phyloP scores from a whole-genome alignment of 345 rosid species.

The Eucalyptus rudis region DNA sequence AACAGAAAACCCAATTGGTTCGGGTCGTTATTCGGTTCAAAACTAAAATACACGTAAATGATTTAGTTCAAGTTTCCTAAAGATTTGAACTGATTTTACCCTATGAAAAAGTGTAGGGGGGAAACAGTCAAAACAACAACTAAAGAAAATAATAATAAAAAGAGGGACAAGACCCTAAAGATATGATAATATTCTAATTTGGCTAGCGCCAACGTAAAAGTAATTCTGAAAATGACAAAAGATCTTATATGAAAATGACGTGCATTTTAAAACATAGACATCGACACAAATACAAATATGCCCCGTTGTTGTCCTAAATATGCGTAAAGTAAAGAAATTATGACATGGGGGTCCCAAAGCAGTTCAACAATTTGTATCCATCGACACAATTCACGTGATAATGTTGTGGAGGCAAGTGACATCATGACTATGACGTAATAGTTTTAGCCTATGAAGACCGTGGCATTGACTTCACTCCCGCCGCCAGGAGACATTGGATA shows the following conservation, averaged over 20 bases:
- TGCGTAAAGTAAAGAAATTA: not conserved
- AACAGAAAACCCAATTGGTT: not conserved
- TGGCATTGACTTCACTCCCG: not conserved
- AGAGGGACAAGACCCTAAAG: not conserved
- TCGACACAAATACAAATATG: not conserved
- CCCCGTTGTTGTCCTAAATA: not conserved
- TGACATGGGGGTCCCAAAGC: not conserved
- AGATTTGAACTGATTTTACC: too few species aligned
- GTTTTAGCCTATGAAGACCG: not conserved
- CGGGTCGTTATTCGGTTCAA: not conserved
- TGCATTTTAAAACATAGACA: not conserved
- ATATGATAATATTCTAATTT: too few species aligned
- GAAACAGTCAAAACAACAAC: not conserved
- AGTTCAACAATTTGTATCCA: not conserved
- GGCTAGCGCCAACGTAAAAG: not conserved
- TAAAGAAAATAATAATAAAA: too few species aligned
- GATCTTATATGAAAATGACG: too few species aligned
- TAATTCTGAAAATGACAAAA: too few species aligned
- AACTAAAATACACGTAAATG: accelerated
- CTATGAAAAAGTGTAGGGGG: accelerated
- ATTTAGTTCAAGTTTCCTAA: too few species aligned
- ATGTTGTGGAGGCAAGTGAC: not conserved
- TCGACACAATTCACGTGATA: not conserved
- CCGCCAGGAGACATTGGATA: accelerated
- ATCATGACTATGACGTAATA: not conserved